Evolutionary conservation across 176 grass and related monocot genomes (phyloP).

Genomic region (Oryza punctata): DNA sequence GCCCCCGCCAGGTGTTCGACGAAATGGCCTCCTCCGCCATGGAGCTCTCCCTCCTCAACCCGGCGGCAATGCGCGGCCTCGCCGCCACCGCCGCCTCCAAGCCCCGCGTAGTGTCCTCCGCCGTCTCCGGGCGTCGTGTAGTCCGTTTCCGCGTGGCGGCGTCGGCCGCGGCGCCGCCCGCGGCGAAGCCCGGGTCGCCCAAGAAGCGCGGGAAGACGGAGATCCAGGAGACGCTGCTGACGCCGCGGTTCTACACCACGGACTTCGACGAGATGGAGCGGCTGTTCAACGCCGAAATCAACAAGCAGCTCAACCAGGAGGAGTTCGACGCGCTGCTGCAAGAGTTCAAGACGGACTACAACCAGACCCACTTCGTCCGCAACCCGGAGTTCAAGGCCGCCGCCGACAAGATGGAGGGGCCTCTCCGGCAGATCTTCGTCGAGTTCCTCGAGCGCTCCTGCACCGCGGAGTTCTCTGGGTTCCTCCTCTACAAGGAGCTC

Average conservation of each 20-base stretch:
- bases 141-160: slow-evolving; percentile 45
- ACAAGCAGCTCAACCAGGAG: slow-evolving; percentile 88
- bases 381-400: slow-evolving; percentile 91
- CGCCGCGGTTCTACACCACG: slow-evolving; percentile 90
- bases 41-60: slow-evolving; percentile 80
- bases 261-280: slow-evolving; percentile 98
- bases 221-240: slow-evolving; percentile 86
- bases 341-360: slow-evolving; percentile 99
- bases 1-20: slow-evolving; percentile 18
- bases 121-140: too few relatives aligned
- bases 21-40: slow-evolving; percentile 61
- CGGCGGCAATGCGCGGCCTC: slow-evolving; percentile 39
- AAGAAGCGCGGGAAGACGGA: slow-evolving; percentile 69
- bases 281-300: slow-evolving; percentile 94
- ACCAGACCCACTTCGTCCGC: slow-evolving; percentile 97
- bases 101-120: neutral
- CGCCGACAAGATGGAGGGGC: slow-evolving; percentile 87
- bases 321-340: slow-evolving; percentile 92
- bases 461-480: slow-evolving; percentile 92
- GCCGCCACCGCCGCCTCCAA: slow-evolving; percentile 13
- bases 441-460: slow-evolving; percentile 98
- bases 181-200: slow-evolving; percentile 33
- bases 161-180: slow-evolving; percentile 31
- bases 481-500: slow-evolving; percentile 99
- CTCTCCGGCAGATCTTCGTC: slow-evolving; percentile 85